phyloP scores from a whole-genome alignment of 257 asterid genomes.

The Jasminum sambac region DNA sequence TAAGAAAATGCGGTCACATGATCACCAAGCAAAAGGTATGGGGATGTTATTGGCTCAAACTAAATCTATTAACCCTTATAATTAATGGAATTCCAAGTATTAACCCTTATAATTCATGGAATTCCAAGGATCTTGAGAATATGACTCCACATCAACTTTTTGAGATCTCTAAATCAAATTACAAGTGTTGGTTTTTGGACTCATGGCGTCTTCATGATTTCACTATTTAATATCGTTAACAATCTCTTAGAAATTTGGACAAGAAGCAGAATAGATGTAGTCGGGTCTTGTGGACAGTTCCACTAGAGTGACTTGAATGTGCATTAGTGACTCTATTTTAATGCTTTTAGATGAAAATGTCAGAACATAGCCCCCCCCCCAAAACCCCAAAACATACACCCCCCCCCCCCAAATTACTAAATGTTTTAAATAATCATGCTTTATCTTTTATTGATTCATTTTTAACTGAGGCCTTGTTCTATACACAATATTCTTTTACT shows the following conservation, averaged over 20 bases:
- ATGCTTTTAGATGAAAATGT: no score
- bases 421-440: no score
- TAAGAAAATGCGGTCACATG: conserved; percentile 43
- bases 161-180: conserved; percentile 46
- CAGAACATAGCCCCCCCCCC: no score
- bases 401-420: no score
- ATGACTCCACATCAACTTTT: conserved; percentile 47
- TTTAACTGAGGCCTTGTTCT: no score
- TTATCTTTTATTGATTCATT: no score
- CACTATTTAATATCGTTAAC: background rate
- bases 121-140: conserved; percentile 28
- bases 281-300: background rate
- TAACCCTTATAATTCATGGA: conserved; percentile 28
- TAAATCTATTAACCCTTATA: conserved; percentile 13
- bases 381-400: no score
- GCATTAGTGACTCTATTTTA: no score
- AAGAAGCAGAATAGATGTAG: background rate
- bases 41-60: conserved; percentile 19
- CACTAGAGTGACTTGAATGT: no score
- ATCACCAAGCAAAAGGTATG: conserved; percentile 33
- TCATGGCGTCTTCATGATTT: conserved; percentile 11
- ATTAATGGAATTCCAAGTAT: conserved; percentile 26
- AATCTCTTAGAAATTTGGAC: background rate
- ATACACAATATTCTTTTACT: no score
- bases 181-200: conserved; percentile 61